Base-by-base conservation (phyloP, 108 stramenopile species). In the Nitzschia sp. region DNA sequence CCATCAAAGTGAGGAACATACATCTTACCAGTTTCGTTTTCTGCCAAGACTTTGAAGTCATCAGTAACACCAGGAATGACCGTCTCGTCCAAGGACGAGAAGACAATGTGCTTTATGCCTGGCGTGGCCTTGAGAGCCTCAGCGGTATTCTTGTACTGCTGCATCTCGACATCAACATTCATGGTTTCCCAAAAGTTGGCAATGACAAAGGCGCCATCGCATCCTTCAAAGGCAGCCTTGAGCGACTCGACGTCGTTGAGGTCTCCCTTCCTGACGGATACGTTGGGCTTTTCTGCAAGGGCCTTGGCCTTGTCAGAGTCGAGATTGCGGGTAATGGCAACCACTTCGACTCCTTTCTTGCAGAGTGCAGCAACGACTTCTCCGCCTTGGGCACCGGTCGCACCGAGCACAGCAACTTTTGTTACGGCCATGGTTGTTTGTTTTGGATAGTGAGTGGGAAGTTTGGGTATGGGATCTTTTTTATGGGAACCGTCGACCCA, bases 1-100 rank as follows among this genome's bases (percentile, higher is more conserved):
- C 55, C 67, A 57, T 68, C 67, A 57, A 68, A 68, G 21, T 68
- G 55, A 57, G 67, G 67, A 0, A 57, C 55, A 19, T 34, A 56
- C 30, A 45, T 42, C 49, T 51, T 51, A 5, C 49, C 49, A 8
- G 49, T 51, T 19, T 51, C 49, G 21, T 51, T 9, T 19, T 51
- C 49, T 9, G 11, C 18, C 21, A 51, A 23, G 49, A 51, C 49
- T 1, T 30, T 32, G 31, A 29, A 45, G 25, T 42, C 38, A 5
- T 62, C 38, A 4, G 38, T 27, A 21, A 62, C 26, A 8, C 38
- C 38, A 8, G 36, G 36, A 3, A 62, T 23, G 1, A 32, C 28
- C 1, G 48, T 9, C 9, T 66, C 49, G 2, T 49, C 64, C 9
- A 68, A 42, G 8, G 32, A 38, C 1, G 55, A 68, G 53, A 38